phyloP scores from a whole-genome alignment of 768 basidiomycete species.

The Pleurotus tuoliensis region DNA sequence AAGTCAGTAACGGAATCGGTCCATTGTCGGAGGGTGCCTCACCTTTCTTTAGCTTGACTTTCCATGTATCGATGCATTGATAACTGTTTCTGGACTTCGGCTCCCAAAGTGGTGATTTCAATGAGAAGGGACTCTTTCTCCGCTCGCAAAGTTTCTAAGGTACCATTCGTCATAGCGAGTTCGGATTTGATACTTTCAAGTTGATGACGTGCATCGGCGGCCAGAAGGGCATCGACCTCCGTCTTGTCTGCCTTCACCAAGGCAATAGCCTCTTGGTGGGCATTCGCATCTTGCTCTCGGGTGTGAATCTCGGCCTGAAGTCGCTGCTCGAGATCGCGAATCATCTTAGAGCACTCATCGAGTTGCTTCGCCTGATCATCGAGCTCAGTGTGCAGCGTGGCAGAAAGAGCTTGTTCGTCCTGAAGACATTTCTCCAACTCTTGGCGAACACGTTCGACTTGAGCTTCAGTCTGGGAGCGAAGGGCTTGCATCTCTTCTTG shows the following conservation, averaged over 20 bases:
- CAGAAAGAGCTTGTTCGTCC: constrained; percentile 23
- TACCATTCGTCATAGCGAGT: constrained; percentile 35
- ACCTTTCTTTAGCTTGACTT: constrained; percentile 62
- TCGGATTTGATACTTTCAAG: constrained; percentile 31
- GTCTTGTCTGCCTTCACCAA: constrained; percentile 22
- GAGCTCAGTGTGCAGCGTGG: constrained; percentile 27
- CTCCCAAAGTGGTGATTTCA: constrained; percentile 54
- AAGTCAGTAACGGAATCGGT: background rate
- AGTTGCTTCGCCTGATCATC: constrained; percentile 33
- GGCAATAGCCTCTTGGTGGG: constrained; percentile 27
- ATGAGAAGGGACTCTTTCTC: constrained; percentile 53
- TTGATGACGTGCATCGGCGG: constrained; percentile 31
- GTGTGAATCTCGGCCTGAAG: constrained; percentile 35
- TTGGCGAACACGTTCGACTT: background rate
- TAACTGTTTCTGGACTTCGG: constrained; percentile 60
- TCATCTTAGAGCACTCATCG: constrained; percentile 33
- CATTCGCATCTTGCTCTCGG: constrained; percentile 27
- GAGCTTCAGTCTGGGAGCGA: background rate
- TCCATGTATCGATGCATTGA: constrained; percentile 63
- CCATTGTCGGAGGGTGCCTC: constrained; percentile 10
- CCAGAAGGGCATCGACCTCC: constrained; percentile 27
- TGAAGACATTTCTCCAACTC: constrained; percentile 19
- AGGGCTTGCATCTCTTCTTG: constrained; percentile 1
- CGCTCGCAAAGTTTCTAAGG: constrained; percentile 35
- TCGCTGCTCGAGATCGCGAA: constrained; percentile 30